Conservation (phyloP, 1,284 basidiomycete species). For the Marasmius fiardii region DNA sequence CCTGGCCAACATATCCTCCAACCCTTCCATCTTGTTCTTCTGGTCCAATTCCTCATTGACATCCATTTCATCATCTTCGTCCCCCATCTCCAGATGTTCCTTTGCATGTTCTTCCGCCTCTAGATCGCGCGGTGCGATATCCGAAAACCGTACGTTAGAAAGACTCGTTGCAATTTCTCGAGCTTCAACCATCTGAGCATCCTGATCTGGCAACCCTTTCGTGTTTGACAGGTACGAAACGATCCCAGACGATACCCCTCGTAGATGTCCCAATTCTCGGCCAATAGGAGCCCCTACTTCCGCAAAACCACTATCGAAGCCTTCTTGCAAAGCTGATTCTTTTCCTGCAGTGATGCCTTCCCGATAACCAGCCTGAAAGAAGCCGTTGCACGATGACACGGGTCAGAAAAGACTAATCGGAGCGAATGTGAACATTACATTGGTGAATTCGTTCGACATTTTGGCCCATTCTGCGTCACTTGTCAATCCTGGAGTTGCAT, state of each 20-base stretch:
- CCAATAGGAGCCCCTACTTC: slow-evolving; percentile 71
- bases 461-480: slow-evolving; percentile 60
- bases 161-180: slow-evolving; percentile 52
- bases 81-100: slow-evolving; percentile 47
- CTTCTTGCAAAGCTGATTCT: slow-evolving; percentile 72
- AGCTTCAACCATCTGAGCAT: slow-evolving; percentile 34
- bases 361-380: slow-evolving; percentile 81
- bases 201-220: slow-evolving; percentile 8
- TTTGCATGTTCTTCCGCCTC: slow-evolving; percentile 72
- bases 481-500: slow-evolving; percentile 24
- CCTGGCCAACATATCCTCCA: slow-evolving; percentile 53
- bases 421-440: slow-evolving; percentile 40
- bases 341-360: slow-evolving; percentile 88
- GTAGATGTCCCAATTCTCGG: slow-evolving; percentile 64
- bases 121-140: slow-evolving; percentile 65
- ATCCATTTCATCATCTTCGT: slow-evolving; percentile 28
- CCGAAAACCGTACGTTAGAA: slow-evolving; percentile 55
- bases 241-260: slow-evolving; percentile 63
- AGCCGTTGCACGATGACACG: too few relatives aligned
- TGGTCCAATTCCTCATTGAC: slow-evolving; percentile 41
- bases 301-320: slow-evolving; percentile 80
- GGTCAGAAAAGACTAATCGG: too few relatives aligned
- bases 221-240: slow-evolving; percentile 44
- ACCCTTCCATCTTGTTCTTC: slow-evolving; percentile 45
- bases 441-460: slow-evolving; percentile 63